Base-by-base conservation (phyloP, 352 stramenopile genomes). In the Pseudoperonospora humuli region DNA sequence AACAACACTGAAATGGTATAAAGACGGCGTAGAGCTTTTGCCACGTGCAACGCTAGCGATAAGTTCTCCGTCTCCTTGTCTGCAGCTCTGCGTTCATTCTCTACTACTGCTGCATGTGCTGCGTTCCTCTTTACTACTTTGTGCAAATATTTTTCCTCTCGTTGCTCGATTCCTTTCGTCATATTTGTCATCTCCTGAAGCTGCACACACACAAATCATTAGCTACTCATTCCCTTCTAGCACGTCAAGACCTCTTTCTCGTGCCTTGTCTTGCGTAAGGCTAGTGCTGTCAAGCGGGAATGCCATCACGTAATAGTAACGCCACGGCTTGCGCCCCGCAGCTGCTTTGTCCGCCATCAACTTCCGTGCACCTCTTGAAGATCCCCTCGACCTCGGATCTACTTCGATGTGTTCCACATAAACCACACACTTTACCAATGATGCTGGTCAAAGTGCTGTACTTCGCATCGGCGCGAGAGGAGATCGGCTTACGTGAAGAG, bases 361-460 rank as follows among this genome's bases (percentile, higher is more conserved):
- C 23, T 5, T 27, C 23, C 26, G 7, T 29, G 26, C 50, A 52
- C 19, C 64, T 39, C 42, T 66, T 75, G 48, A 72, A 65, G 57
- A 70, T 77, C 34, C n/a, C 23, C 35, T 43, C 33, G 33, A 27
- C 13, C 10, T 32, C 31, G 3, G 15, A 36, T 23, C 5, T 11
- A 23, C 31, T 23, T 21, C 43, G 26, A 34, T 54, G 45, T 59
- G 28, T 11, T 7, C 5, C 8, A 50, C 38, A 60, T 38, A 32
- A 48, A 29, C 10, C 6, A 13, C 5, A 36, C 23, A 39, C 8
- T 29, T n/a, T 29, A 11, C 8, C 26, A 29, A 3, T 10, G 26
- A 71, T 78, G 61, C 48, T 69, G 29, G 37, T 91, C 45, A 84
- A 84, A 38, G 72, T 88, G 65, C 68, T 91, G 17, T 91, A 83